Evolutionary conservation across 345 rosid genomes (phyloP), one percentile per base, ranked within the genome.

Genomic region (Angophora floribunda): DNA sequence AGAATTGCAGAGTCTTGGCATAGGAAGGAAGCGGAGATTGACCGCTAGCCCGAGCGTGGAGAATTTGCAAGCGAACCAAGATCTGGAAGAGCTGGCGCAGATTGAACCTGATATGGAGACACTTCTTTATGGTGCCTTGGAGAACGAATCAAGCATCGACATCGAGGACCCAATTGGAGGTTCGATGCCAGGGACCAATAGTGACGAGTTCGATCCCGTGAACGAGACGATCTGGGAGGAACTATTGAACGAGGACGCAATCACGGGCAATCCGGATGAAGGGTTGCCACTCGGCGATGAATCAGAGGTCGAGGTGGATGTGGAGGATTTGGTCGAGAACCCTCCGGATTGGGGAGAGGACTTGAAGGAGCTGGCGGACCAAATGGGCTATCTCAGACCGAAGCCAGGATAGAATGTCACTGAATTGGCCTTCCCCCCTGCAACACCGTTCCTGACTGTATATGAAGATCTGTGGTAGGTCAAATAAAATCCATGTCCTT

Each of bases 301-400:
- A 51, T 28, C 89, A 4, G 96, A 92, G 86, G 41, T 87, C 65
- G 95, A 93, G 88, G 91, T 93, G 47, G 93, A 91, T 67, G 94
- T 95, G 80, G 97, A 96, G 90, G 95, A 95, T 90, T 89, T 96
- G 89, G 94, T 89, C 24, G 92, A 91, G 6, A 88, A 92, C 14
- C 92, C 95, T 13, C 84, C 87, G 4, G 94, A 92, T 80, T 97
- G 98, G 97, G 91, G 47, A 52, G 96, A 91, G 85, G 95, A 95
- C 45, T 85, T 96, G 53, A 94, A 89, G 24, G 95, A 94, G 28
- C 92, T 97, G 21, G 95, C 92, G 12, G 98, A 95, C 93, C 97
- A 95, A 89, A 91, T 96, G 93, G 95, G 92, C 19, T 94, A 87
- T 90, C 93, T 97, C 52, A 89, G 93, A 90, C 92, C 96, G 26